Base-by-base conservation (phyloP, 352 stramenopile species). In the Pythium aquatile region DNA sequence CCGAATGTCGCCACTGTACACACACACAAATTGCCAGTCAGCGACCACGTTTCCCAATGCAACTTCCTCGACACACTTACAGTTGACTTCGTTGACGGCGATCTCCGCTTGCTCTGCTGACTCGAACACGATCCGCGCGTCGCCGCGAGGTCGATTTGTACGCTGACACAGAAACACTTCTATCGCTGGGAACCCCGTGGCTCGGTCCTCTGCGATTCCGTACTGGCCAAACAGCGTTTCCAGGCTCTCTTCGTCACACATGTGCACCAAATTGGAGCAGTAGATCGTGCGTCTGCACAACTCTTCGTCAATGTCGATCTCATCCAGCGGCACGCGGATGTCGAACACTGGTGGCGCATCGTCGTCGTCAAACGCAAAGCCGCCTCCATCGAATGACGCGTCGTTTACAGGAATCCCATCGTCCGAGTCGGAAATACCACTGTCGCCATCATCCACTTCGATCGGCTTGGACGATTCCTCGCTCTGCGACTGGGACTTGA, bases 361-460 rank as follows among this genome's bases (percentile, higher is more conserved):
- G 66, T 66, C 32, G 14, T 65, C 60, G 11, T 72, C 63, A 39
- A 54, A 57, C 11, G 35, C 11, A 7, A 51, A 28, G 17, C 44
- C 44, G 20, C 29, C 44, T 5, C 44, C 44, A 7, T 51, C 44
- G 20, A 51, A 51, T n/a, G 44, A 51, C 44, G 16, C n/a, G n/a
- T 67, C 70, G 6, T 49, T 40, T 9, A 58, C 42, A 5, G 44
- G 44, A 13, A 63, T 54, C 17, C 83, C 78, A 20, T 75, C 61
- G 29, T 90, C 81, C 37, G 79, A 88, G 28, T 87, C 79, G 0
- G 72, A 76, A 52, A 90, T 84, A 52, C 76, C 84, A 28, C 71
- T 64, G 42, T 74, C 60, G 20, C 70, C 68, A 24, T 52, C 68
- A 35, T 81, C 63, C 9, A 80, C 68, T 14, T 39, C 28, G 29